Base-by-base conservation (phyloP, 1,284 basidiomycete genomes). In the Phlebopus sp. region DNA sequence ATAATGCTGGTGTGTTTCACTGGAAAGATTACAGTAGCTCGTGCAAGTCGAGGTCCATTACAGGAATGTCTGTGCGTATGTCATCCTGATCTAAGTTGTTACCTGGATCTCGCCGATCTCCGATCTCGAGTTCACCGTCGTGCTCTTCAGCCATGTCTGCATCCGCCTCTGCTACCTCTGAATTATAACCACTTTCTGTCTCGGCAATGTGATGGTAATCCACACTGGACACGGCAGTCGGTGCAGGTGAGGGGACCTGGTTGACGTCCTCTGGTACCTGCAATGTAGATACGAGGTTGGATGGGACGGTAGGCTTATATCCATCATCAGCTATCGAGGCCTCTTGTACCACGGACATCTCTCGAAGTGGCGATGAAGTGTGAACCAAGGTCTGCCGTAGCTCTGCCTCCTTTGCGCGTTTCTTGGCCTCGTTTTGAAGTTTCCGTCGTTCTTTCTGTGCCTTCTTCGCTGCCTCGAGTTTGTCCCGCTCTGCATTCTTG, bases 361-460 rank as follows among this genome's bases (percentile, higher is more conserved):
- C 65, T 18, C 62, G 64, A 36, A 59, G 59, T 42, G 51, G 55
- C 34, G 63, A 66, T 17, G 67, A 53, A 8, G 59, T 58, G 29
- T 55, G 53, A 25, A 60, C 55, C 2, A 57, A 54, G 15, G 67
- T 37, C 14, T 53, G 57, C 29, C 59, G 58, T 25, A 54, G 35
- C 27, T 67, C 64, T 44, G 44, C 51, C 42, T 60, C 70, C 52
- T 75, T 72, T 3, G 74, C 74, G 14, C 74, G 70, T 58, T 77
- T 81, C 54, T 75, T 72, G 25, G 75, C 75, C 41, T 77, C 75
- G 1, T 74, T 76, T 52, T 79, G 75, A 45, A 73, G 68, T 27
- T 73, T 76, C 51, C 74, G 79, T 50, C 72, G 73, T 44, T 76
- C 72, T 51, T 69, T 72, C 56, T 78, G 74, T 0, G 69, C 67